Conservation (phyloP, 257 asterid species). For the Solanum chilense region DNA sequence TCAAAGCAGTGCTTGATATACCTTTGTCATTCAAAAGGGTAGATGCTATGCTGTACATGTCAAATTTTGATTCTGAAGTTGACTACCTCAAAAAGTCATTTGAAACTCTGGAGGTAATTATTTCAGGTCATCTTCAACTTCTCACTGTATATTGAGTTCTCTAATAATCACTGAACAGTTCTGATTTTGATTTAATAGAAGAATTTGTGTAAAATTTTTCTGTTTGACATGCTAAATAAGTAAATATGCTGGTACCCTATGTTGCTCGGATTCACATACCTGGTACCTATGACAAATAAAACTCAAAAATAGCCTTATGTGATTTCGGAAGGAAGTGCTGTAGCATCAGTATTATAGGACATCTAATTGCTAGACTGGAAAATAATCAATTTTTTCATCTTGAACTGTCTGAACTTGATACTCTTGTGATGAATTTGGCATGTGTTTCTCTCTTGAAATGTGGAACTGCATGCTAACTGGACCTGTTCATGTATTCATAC, state of each 20-base stretch:
- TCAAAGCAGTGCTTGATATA: constrained; percentile 68
- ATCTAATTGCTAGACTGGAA: neutral
- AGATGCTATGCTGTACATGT: constrained; percentile 68
- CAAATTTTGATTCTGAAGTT: constrained; percentile 73
- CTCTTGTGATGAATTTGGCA: neutral
- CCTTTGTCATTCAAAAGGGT: constrained; percentile 87
- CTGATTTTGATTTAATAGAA: neutral
- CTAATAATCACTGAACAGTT: neutral
- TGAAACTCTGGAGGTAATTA: constrained; percentile 77
- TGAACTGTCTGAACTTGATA: neutral
- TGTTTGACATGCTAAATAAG: neutral
- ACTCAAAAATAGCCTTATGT: neutral
- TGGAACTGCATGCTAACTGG: neutral
- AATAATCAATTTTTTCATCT: neutral
- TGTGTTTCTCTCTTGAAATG: neutral
- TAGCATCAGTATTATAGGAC: neutral
- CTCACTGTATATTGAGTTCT: neutral
- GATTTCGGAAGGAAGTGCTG: neutral
- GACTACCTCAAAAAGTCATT: constrained; percentile 84
- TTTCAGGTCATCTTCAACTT: constrained; percentile 8
- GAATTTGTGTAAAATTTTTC: neutral
- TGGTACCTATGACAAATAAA: neutral
- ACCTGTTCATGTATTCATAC: neutral
- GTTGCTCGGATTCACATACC: neutral
- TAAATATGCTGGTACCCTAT: neutral